Percentiles rank a stretch among this genome's conserved stretches.
phyloP scores from a whole-genome alignment of 2,329 filamentous ascomycete species.

The Colletotrichum zoysiae region DNA sequence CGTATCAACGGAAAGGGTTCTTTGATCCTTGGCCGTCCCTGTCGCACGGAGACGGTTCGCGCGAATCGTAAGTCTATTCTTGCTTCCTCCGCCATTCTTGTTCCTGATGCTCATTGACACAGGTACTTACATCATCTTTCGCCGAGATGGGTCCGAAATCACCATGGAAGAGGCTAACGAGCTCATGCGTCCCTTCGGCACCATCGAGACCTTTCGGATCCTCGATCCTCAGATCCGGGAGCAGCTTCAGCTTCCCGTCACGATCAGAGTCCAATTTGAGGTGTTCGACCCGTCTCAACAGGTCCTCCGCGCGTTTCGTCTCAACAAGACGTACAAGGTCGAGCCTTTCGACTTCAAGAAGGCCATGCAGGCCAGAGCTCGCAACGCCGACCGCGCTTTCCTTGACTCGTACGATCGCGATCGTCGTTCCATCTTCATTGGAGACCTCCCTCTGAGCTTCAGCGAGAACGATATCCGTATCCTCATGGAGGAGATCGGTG shows the following conservation, averaged over 20 bases:
- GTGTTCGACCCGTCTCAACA: slow-evolving; percentile 65
- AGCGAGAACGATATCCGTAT: slow-evolving; percentile 53
- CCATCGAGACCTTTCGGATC: slow-evolving; percentile 51
- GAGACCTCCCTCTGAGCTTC: slow-evolving; percentile 56
- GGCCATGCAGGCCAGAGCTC: slow-evolving; percentile 35
- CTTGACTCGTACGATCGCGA: slow-evolving; percentile 58
- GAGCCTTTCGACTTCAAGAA: slow-evolving; percentile 48
- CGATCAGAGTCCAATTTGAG: slow-evolving; percentile 62
- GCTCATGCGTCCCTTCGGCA: slow-evolving; percentile 59
- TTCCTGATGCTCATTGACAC: slow-evolving; percentile 43
- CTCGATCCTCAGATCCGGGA: slow-evolving; percentile 51
- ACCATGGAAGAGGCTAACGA: slow-evolving; percentile 58
- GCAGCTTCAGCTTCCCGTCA: slow-evolving; percentile 50
- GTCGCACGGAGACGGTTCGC: slow-evolving; percentile 70
- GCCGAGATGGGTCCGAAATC: slow-evolving; percentile 53
- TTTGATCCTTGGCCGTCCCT: slow-evolving; percentile 67
- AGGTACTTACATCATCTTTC: slow-evolving; percentile 65
- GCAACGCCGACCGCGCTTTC: slow-evolving; percentile 42
- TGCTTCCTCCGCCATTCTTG: neutral
- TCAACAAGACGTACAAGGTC: slow-evolving; percentile 50
- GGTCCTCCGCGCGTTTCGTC: slow-evolving; percentile 57
- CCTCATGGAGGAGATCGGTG: slow-evolving; percentile 55
- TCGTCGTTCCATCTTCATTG: slow-evolving; percentile 62
- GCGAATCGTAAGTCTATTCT: slow-evolving; percentile 65
- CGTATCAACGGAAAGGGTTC: slow-evolving; percentile 60